Base-by-base conservation (phyloP, 2,329 filamentous ascomycete species). In the Chaetomium olivaceum region DNA sequence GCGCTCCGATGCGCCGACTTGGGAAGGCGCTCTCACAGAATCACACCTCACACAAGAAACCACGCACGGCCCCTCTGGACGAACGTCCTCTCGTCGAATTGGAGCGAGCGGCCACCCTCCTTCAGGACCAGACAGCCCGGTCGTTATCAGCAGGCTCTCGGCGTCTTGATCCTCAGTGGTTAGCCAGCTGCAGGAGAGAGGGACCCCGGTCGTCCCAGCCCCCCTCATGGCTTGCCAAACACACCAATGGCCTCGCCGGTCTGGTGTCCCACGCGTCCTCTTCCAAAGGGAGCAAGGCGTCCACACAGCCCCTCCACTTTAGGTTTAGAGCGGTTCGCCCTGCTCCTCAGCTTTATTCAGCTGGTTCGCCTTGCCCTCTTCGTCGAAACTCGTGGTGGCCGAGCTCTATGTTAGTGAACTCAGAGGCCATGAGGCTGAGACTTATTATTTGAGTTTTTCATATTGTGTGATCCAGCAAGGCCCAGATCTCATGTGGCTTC, bases 271-370 rank as follows among this genome's bases (percentile, higher is more conserved):
- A 65, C 64, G 56, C 55, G 48, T 23, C 21, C 50, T 59, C 66
- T 61, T 60, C 63, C 63, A 56, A 27, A 55, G 7, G 33, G n/a
- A 31, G 9, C 39, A 61, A 65, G 57, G 59, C 39, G 31, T 43
- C 39, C 46, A 48, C 56, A 55, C 57, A 66, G 55, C 31, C 61
- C 36, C 16, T 48, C 65, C 60, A 7, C 25, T 68, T 68, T 25
- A 33, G 65, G 64, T 23, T 43, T 65, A 62, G 61, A 25, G 56
- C 52, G 12, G 50, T 59, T 43, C 61, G 64, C 68, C 69, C 58
- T 67, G 59, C 31, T 59, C 48, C 62, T 70, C 68, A 71, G 69
- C 69, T 69, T 19, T 27, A 14, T 21, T 70, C 69, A 70, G 69
- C 69, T 67, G 63, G 58, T 63, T 48, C 63, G 65, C 69, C 66